These are phyloP conservation scores for Hippophae gyantsensis DNA, from an alignment of 306 rosid species.

Conservation along the genomic window DNA sequence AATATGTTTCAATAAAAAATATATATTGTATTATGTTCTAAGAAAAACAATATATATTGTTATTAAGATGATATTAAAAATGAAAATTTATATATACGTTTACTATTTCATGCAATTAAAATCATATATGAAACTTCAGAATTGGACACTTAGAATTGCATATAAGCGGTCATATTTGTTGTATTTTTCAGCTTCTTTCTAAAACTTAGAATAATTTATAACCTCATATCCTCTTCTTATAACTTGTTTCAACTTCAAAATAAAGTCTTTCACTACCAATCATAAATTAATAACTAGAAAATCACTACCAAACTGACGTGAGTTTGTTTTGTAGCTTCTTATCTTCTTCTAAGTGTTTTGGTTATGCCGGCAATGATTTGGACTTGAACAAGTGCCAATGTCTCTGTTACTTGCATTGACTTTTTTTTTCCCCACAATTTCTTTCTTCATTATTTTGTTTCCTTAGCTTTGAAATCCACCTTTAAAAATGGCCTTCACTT, in stretches of 20 bases:
- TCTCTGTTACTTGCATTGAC: slow-evolving; percentile 3
- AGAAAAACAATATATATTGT: too few species aligned
- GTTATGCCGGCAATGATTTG: slow-evolving; percentile 64
- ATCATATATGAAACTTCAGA: too few species aligned
- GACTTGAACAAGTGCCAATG: slow-evolving; percentile 7
- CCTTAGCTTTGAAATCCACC: slow-evolving; percentile 14
- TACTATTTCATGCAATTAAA: too few species aligned
- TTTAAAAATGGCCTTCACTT: slow-evolving; percentile 35
- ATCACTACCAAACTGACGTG: slow-evolving; percentile 49
- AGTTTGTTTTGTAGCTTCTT: slow-evolving; percentile 33
- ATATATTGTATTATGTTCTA: too few species aligned
- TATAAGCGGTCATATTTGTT: too few species aligned
- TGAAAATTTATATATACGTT: too few species aligned
- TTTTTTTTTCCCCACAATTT: neutral
- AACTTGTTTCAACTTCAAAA: neutral
- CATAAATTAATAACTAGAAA: slow-evolving; percentile 15
- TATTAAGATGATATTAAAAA: too few species aligned
- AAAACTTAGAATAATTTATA: too few species aligned
- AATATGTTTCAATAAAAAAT: too few species aligned
- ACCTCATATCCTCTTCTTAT: too few species aligned
- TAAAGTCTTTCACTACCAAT: neutral
- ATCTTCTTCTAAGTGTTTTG: slow-evolving; percentile 38
- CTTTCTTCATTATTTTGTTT: slow-evolving; percentile 7
- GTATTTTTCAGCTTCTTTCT: too few species aligned
- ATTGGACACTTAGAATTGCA: too few species aligned